A percentile compares a stretch with the other conserved stretches of the same genome.
Conservation (phyloP, 148 eudicot species). For the Amaranthus hypochondriacus region DNA sequence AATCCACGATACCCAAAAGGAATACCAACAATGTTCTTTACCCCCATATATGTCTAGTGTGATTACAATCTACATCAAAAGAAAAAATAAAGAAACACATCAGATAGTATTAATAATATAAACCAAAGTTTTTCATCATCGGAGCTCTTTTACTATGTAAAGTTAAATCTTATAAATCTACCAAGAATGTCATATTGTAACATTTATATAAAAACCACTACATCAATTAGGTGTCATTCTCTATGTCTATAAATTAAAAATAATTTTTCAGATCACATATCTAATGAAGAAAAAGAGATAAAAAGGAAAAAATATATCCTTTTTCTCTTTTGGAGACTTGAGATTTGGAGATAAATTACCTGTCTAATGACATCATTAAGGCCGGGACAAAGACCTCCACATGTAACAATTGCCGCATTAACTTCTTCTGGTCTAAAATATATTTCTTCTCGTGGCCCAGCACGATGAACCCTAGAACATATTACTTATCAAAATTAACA, state of each 20-base stretch:
- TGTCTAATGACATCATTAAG: constrained; percentile 97
- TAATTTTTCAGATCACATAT: background rate
- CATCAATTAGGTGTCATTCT: background rate
- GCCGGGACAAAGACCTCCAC: constrained; percentile 99
- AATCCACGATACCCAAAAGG: constrained; percentile 99
- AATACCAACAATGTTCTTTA: constrained; percentile 83
- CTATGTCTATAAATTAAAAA: background rate
- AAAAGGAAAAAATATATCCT: background rate
- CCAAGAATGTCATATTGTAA: background rate
- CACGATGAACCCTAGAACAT: constrained; percentile 85
- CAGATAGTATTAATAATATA: background rate
- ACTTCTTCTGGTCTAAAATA: constrained; percentile 94
- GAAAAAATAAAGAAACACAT: constrained; percentile 3
- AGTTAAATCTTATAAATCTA: background rate
- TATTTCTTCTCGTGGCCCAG: constrained; percentile 94
- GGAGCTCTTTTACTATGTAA: no score
- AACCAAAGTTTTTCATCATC: background rate
- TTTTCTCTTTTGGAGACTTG: background rate
- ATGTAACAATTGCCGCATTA: constrained; percentile 94
- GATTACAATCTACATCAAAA: constrained; percentile 74
- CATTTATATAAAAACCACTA: background rate
- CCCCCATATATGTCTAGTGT: constrained; percentile 97
- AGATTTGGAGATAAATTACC: constrained; percentile 26
- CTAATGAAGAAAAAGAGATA: background rate
- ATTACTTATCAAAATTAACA: background rate